Evolutionary conservation across 768 basidiomycete species (phyloP), one percentile per base, ranked within the genome.

Genomic region (Termitomyces sp.): DNA sequence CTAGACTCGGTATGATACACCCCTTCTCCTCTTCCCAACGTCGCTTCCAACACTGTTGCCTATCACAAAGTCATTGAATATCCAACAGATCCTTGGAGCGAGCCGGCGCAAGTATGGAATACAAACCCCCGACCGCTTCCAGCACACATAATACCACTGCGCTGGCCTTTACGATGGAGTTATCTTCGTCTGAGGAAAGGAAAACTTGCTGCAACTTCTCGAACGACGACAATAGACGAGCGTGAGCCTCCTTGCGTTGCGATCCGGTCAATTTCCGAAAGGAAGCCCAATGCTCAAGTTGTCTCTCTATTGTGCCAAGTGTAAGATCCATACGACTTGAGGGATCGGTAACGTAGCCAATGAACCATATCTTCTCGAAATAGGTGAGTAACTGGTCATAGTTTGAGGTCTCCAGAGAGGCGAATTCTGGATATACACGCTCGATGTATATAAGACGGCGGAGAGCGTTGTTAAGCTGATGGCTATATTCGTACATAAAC

Each of bases 111-210:
- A 17, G 42, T 8, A 45, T 9, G 5, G 8, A 1, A 8, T 20
- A 43, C 17, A 17, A 17, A 15, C 12, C 42, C 2, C 0, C 1
- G 0, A 43, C 4, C 42, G 3, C 25, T 5, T 20, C 9, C 3
- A 29, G 0, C 25, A 29, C 4, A 25, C 9, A 47, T 5, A 0
- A 0, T 10, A 29, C 29, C 29, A 48, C 47, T 6, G 1, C 12
- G 1, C 5, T 0, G 7, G 29, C 29, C 10, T 11, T 25, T 25
- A 0, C 4, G 11, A 25, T 4, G 11, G 9, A 2, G 1, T 25
- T 11, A 25, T 29, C 14, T 29, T 31, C 47, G 7, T 31, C 8
- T 20, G 6, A 20, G 17, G 20, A 47, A 48, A 31, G 47, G 5
- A 48, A 15, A 0, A 5, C 6, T 31, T 48, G 29, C 14, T 48